Percentiles rank a stretch among this genome's conserved stretches.
phyloP scores from a whole-genome alignment of 1,284 basidiomycete species.

The Cutaneotrichosporon spelunceum region DNA sequence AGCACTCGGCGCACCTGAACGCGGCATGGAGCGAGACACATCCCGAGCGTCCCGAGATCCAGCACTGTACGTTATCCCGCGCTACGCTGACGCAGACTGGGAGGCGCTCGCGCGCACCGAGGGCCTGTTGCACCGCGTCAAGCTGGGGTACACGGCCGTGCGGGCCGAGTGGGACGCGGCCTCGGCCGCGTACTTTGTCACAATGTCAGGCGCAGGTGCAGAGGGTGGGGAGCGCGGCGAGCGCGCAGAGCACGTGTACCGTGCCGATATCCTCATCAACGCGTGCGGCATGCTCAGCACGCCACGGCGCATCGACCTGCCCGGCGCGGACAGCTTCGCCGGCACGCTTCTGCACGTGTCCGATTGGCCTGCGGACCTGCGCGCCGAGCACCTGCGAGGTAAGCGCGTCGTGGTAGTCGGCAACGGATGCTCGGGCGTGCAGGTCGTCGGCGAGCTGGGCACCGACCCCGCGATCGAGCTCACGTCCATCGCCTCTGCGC shows the following conservation, averaged over 20 bases:
- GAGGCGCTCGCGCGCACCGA: conserved; percentile 11
- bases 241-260: conserved; percentile 1
- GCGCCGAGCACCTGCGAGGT: conserved; percentile 20
- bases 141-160: not conserved
- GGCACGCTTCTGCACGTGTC: conserved; percentile 27
- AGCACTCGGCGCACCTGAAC: conserved; percentile 23
- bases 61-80: not conserved
- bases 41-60: conserved; percentile 21
- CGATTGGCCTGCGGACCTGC: conserved; percentile 28
- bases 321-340: conserved; percentile 26
- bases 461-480: conserved; percentile 14
- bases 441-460: conserved; percentile 17
- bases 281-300: conserved; percentile 32
- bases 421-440: conserved; percentile 18
- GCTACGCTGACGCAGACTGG: conserved; percentile 14
- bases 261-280: conserved; percentile 27
- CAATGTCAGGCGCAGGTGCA: too few species aligned
- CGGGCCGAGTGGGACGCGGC: conserved; percentile 16
- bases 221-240: too few species aligned
- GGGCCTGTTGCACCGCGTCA: conserved; percentile 6
- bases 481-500: conserved; percentile 10
- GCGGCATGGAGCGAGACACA: conserved; percentile 23
- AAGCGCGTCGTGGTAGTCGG: conserved; percentile 23
- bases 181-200: conserved; percentile 8
- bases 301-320: conserved; percentile 24